Conservation (phyloP, 2,329 filamentous ascomycete genomes). For the Didymella pomorum region DNA sequence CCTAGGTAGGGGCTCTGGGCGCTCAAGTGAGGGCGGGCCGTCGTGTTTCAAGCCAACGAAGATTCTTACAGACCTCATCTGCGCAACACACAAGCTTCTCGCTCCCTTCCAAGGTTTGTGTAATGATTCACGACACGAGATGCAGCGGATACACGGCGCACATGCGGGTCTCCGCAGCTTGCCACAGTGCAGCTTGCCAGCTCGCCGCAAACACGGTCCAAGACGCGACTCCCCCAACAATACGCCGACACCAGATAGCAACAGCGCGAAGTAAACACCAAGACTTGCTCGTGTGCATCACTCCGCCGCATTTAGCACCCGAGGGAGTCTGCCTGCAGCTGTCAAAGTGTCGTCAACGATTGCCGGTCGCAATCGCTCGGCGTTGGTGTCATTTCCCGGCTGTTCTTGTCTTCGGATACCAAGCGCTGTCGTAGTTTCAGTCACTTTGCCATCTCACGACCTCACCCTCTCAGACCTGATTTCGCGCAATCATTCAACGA, state of each 20-base stretch:
- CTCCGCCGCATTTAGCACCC: slow-evolving; percentile 3
- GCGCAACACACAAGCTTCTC: slow-evolving; percentile 15
- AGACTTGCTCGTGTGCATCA: slow-evolving; percentile 11
- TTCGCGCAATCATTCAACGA: slow-evolving; percentile 23
- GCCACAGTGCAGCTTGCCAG: slow-evolving; percentile 11
- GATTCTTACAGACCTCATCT: slow-evolving; percentile 19
- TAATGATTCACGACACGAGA: slow-evolving; percentile 17
- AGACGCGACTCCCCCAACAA: slow-evolving; percentile 17
- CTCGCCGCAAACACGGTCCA: slow-evolving; percentile 5
- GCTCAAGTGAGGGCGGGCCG: slow-evolving; percentile 10
- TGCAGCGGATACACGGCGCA: slow-evolving; percentile 11
- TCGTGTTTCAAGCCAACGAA: slow-evolving; percentile 15
- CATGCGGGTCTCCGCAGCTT: slow-evolving; percentile 9
- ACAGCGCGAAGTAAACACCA: slow-evolving; percentile 9
- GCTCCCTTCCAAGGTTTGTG: slow-evolving; percentile 13
- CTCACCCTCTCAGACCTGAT: slow-evolving; percentile 8
- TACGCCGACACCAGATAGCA: slow-evolving; percentile 6
- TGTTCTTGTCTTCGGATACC: slow-evolving; percentile 18
- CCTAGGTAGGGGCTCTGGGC: neutral
- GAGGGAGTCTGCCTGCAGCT: slow-evolving; percentile 8
- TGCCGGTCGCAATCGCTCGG: slow-evolving; percentile 18
- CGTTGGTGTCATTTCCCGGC: slow-evolving; percentile 20
- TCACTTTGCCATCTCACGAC: neutral
- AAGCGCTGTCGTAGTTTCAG: slow-evolving; percentile 20
- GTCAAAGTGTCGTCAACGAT: slow-evolving; percentile 8